These are phyloP conservation scores for Trypanosoma avium DNA, from an alignment of 208 protist species.

Conservation along the genomic window DNA sequence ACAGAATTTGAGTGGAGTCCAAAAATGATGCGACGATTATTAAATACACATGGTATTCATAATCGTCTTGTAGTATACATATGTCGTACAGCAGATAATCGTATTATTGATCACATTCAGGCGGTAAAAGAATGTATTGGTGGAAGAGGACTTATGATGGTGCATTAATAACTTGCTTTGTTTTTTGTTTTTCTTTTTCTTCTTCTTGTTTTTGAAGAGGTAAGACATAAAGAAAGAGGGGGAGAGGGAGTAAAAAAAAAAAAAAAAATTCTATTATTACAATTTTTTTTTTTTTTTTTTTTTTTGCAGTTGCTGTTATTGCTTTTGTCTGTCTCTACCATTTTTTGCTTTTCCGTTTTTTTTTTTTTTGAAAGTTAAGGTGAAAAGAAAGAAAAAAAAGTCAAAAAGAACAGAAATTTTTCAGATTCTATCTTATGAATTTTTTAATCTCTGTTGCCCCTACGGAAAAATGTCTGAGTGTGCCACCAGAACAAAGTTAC, in stretches of 20 bases:
- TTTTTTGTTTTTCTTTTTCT: no score
- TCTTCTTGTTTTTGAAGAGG: not conserved
- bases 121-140: constrained; percentile 86
- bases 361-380: not conserved
- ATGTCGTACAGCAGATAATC: constrained; percentile 83
- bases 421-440: not conserved
- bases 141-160: constrained; percentile 87
- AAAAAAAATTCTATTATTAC: no score
- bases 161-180: constrained; percentile 41
- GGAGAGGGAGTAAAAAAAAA: constrained; percentile 16
- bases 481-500: constrained; percentile 58
- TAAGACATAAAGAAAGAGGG: not conserved
- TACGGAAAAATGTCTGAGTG: constrained; percentile 29
- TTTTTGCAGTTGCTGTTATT: no score
- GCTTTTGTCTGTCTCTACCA: no score
- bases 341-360: no score
- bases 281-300: no score
- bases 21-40: constrained; percentile 89
- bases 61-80: constrained; percentile 87
- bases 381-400: constrained; percentile 18
- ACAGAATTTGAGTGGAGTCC: constrained; percentile 92
- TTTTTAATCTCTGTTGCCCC: constrained; percentile 40
- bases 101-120: constrained; percentile 90
- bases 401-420: not conserved
- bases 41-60: constrained; percentile 87